Evolutionary conservation across 768 basidiomycete genomes (phyloP), one percentile per base, ranked within the genome.

Genomic region (Russula olivacea): DNA sequence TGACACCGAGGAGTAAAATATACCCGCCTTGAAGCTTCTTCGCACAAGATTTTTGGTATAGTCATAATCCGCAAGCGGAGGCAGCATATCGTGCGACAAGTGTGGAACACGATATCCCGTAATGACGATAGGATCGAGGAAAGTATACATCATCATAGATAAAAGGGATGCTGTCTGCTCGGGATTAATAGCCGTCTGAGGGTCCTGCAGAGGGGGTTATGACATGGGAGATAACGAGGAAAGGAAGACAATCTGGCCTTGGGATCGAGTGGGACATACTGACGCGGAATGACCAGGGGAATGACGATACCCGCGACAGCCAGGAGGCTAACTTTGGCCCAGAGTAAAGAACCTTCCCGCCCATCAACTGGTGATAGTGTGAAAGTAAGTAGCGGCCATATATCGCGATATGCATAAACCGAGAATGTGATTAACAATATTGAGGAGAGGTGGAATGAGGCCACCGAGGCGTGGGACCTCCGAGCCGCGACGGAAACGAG

Each of bases 331-430:
- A 85, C 61, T 69, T 85, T 81, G 4, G 73, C 71, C 86, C 86
- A 88, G 21, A 86, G 70, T 38, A 83, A 61, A 55, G 70, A 62
- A 8, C 83, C 80, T 66, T 82, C 81, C 1, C 69, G 69, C 2
- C 70, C 67, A 66, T 89, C 87, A n/a, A 74, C 63, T 8, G 85
- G 83, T 15, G 59, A 40, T 25, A 77, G 72, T n/a, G 75, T 76
- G 71, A 76, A 86, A 0, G 84, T 87, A 17, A 78, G 73, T 10
- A 87, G 68, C 14, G 87, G 87, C 70, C 77, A 85, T 8, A 88
- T 55, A 68, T 83, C 80, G n/a, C 86, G 79, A 68, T 84, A 85
- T 38, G 74, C 72, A 67, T 79, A 87, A 9, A 84, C 76, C 11
- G 67, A 66, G 69, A 82, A 81, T 5, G 75, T 75, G 30, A 74